These are phyloP conservation scores for Ceratocystis variospora DNA, from an alignment of 2,329 filamentous ascomycete species.

Conservation along the genomic window DNA sequence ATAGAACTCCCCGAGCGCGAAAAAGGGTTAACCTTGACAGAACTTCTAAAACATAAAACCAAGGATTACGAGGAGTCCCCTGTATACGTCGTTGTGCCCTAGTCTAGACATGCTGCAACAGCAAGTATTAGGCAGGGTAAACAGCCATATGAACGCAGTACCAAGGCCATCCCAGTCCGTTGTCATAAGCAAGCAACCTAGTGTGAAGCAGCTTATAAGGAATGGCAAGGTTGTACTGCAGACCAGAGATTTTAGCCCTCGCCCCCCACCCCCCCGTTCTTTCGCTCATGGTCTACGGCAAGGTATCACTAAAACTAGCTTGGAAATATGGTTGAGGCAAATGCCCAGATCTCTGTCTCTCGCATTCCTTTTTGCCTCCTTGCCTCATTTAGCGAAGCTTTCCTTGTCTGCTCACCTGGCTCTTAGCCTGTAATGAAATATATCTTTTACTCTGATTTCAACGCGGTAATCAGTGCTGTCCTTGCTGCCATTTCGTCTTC, in stretches of 20 bases:
- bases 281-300: background rate
- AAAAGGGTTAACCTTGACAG: background rate
- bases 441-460: background rate
- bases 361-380: background rate
- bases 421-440: background rate
- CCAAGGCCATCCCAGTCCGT: too few relatives aligned
- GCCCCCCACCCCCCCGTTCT: background rate
- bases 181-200: background rate
- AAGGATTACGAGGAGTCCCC: background rate
- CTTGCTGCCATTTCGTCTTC: too few relatives aligned
- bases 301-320: background rate
- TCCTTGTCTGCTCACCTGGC: background rate
- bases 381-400: background rate
- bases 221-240: background rate
- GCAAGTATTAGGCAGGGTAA: background rate
- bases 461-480: too few relatives aligned
- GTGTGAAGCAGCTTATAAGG: background rate
- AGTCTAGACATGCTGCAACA: background rate
- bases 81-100: background rate
- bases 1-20: background rate
- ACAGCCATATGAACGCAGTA: too few relatives aligned
- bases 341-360: background rate
- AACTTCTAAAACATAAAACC: background rate
- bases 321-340: background rate
- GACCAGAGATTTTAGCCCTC: background rate